Evolutionary conservation across 2,329 filamentous ascomycete species (phyloP), one percentile per base, ranked within the genome.

Genomic region (Cyanodermella asteris): DNA sequence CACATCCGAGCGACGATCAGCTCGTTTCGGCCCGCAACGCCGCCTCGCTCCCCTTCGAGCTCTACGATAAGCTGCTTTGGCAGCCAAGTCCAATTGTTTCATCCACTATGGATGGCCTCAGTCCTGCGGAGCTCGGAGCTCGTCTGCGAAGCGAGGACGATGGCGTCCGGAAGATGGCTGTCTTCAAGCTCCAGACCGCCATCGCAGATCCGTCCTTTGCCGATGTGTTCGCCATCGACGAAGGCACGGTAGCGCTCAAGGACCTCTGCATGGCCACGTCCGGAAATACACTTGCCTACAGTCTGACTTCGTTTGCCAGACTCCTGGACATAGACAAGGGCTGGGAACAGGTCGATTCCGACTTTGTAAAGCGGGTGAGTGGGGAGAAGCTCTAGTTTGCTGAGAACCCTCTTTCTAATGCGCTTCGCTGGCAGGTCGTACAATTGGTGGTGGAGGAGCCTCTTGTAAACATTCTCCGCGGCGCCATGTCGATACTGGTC

Each of bases 151-250:
- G 61, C 36, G 60, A 66, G 28, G 64, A 91, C 51, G 87, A 97
- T 59, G 82, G 78, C 28, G 72, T 78, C 38, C 78, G 82, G 43
- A 97, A 97, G 51, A 93, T 94, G 78, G 87, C 87, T 31, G 87
- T 90, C 32, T 97, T 97, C 64, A 93, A 93, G 55, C 68, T 97
- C 36, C 87, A 97, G 51, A 73, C 67, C 34, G 81, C 78, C 33
- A 91, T 97, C 50, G 84, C 82, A 45, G 87, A 97, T 51, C 84
- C 84, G 14, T 75, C 81, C 25, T 94, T 94, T 47, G 87, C 87
- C 41, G 87, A 94, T 47, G 71, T 90, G 38, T 97, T 97, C 54
- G 91, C 94, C 33, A 70, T 74, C 25, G 76, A 81, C 24, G 81
- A 81, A 29, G 87, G 87, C 4, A 60, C 94, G 35, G 61, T 70